Percentiles rank a stretch among this genome's conserved stretches.
These are phyloP conservation scores for Marasmius fiardii DNA, from an alignment of 1,284 basidiomycete genomes.

Conservation along the genomic window DNA sequence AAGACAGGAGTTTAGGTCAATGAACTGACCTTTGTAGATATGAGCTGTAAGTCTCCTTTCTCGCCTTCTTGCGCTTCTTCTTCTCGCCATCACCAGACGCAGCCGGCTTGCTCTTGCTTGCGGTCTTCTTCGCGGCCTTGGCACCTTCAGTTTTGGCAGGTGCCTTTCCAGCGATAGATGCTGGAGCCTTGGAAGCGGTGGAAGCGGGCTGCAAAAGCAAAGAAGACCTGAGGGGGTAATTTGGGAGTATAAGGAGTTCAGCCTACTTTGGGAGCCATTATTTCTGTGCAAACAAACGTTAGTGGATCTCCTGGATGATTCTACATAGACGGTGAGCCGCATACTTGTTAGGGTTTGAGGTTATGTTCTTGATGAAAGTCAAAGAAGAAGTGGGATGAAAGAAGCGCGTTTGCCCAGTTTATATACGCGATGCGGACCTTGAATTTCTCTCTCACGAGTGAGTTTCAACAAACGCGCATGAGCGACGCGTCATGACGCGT, in stretches of 20 bases:
- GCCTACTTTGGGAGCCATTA: slow-evolving; percentile 14
- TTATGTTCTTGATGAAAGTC: neutral
- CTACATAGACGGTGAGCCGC: neutral
- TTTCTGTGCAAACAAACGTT: neutral
- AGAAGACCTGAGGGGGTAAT: neutral
- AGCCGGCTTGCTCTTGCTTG: slow-evolving; percentile 49
- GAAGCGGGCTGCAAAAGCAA: slow-evolving; percentile 46
- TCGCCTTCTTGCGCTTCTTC: slow-evolving; percentile 86
- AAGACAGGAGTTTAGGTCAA: slow-evolving; percentile 6
- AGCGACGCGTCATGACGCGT: slow-evolving; percentile 1
- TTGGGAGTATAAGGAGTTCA: neutral
- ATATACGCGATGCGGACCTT: neutral
- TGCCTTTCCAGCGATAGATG: slow-evolving; percentile 73
- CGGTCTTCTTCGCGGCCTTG: slow-evolving; percentile 68
- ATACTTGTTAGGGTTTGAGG: neutral
- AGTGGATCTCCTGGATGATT: no score
- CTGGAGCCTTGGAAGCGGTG: slow-evolving; percentile 75
- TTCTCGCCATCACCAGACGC: slow-evolving; percentile 64
- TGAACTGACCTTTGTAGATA: slow-evolving; percentile 81
- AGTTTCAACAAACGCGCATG: neutral
- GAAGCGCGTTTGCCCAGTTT: neutral
- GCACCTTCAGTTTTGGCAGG: slow-evolving; percentile 68
- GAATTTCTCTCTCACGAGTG: neutral
- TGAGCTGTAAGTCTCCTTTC: slow-evolving; percentile 86
- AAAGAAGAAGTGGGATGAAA: neutral